phyloP scores from a whole-genome alignment of 805 yeast species.

The Teunomyces cretensis region DNA sequence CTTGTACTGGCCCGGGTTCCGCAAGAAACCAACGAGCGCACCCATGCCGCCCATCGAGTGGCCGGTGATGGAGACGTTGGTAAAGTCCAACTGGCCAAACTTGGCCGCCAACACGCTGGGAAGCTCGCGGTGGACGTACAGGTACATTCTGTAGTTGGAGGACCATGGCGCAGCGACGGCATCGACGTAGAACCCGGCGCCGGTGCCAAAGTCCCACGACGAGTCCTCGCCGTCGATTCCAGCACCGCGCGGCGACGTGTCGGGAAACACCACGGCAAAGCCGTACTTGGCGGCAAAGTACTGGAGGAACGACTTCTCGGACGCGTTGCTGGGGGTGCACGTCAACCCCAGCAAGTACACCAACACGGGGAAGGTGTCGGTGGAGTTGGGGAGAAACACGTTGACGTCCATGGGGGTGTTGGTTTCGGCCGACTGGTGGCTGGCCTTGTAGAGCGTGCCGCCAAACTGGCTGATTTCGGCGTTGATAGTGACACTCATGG shows the following conservation, averaged over 20 bases:
- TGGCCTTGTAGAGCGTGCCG: conserved; percentile 72
- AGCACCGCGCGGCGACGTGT: conserved; percentile 93
- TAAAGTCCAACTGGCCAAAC: conserved; percentile 56
- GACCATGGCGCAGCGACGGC: conserved; percentile 74
- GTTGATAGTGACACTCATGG: conserved; percentile 51
- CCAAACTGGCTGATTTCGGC: conserved; percentile 63
- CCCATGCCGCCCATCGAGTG: conserved; percentile 99
- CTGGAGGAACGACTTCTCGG: conserved; percentile 89
- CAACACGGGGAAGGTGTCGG: conserved; percentile 63
- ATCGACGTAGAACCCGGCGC: conserved; percentile 93
- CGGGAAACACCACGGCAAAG: conserved; percentile 89
- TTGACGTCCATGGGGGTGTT: conserved; percentile 80
- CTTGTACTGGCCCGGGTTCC: conserved; percentile 68
- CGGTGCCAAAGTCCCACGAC: conserved; percentile 87
- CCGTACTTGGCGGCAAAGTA: conserved; percentile 78
- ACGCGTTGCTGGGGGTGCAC: conserved; percentile 89
- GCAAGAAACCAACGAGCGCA: conserved; percentile 67
- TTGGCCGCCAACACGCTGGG: conserved; percentile 48
- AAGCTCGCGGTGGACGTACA: conserved; percentile 76
- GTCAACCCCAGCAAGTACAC: conserved; percentile 86
- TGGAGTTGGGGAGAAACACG: conserved; percentile 66
- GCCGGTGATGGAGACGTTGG: conserved; percentile 77
- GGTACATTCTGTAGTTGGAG: conserved; percentile 79
- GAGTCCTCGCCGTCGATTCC: conserved; percentile 77
- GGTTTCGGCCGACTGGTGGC: conserved; percentile 68